phyloP scores from a whole-genome alignment of 1,284 basidiomycete species.

The Ustilago loliicola region DNA sequence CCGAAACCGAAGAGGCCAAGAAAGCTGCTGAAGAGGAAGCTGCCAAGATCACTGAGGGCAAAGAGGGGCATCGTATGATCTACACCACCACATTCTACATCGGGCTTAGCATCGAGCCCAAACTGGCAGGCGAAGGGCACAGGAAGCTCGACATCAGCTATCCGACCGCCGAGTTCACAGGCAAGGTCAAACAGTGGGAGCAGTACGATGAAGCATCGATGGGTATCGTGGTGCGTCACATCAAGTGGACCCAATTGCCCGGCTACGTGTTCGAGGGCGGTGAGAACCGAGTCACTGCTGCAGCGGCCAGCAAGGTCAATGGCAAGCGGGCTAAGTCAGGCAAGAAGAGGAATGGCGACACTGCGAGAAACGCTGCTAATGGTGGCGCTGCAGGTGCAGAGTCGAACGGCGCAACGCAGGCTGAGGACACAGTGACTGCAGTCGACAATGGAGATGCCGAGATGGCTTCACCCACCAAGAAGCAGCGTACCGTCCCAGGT shows the following conservation, averaged over 20 bases:
- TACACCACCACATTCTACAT: conserved; percentile 97
- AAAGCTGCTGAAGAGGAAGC: conserved; percentile 59
- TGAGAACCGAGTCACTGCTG: conserved; percentile 42
- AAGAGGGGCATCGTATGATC: conserved; percentile 78
- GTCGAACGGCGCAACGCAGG: conserved; percentile 21
- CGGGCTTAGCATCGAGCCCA: conserved; percentile 91
- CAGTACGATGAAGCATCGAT: conserved; percentile 91
- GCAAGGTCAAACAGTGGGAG: conserved; percentile 95
- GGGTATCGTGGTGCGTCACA: conserved; percentile 93
- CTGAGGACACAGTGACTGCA: conserved; percentile 15
- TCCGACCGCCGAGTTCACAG: conserved; percentile 95
- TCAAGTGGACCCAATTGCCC: conserved; percentile 87
- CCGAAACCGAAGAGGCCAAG: conserved; percentile 53
- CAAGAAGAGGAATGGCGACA: conserved; percentile 72
- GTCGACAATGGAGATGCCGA: conserved; percentile 39
- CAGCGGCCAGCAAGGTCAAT: conserved; percentile 81
- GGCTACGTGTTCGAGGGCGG: conserved; percentile 84
- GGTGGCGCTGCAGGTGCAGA: not conserved
- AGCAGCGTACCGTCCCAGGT: conserved; percentile 34
- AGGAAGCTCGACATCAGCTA: conserved; percentile 95
- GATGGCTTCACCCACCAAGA: conserved; percentile 51
- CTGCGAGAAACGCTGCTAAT: conserved; percentile 6
- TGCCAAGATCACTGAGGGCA: conserved; percentile 50
- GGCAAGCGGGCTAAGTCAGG: conserved; percentile 80
- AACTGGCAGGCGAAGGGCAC: conserved; percentile 73